These are phyloP conservation scores for Clarireedia hainanense DNA, from an alignment of 2,329 filamentous ascomycete species.

Conservation along the genomic window DNA sequence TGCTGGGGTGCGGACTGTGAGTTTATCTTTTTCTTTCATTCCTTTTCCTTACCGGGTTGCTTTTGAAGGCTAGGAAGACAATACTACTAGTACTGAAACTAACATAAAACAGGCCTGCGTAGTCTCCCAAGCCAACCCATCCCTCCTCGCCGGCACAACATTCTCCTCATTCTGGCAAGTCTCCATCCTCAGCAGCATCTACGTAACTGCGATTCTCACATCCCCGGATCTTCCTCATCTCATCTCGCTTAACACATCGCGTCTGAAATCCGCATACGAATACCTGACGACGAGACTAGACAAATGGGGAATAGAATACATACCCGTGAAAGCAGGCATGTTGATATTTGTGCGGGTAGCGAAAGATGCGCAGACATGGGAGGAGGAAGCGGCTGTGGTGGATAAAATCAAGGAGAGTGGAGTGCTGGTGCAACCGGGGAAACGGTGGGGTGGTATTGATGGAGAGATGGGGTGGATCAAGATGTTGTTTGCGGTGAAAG, in stretches of 20 bases:
- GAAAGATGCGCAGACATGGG: neutral
- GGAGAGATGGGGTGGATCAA: neutral
- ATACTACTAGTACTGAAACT: neutral
- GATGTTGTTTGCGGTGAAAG: neutral
- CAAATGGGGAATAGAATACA: neutral
- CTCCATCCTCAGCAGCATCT: neutral
- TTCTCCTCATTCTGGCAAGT: neutral
- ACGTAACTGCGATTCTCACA: neutral
- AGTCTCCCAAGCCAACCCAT: neutral
- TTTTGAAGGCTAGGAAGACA: too few relatives aligned
- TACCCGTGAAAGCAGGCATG: neutral
- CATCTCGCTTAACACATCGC: neutral
- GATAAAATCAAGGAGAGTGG: neutral
- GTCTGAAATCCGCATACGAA: neutral
- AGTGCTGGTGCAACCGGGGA: neutral
- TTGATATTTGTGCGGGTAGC: neutral
- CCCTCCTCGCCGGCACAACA: neutral
- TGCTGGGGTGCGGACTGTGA: neutral
- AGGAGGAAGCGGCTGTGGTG: neutral
- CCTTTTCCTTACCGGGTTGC: too few relatives aligned
- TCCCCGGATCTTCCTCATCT: neutral
- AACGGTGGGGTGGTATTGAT: neutral
- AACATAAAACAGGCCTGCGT: neutral
- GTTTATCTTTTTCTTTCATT: neutral
- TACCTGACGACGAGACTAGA: neutral